Percentiles rank a stretch among this genome's conserved stretches.
Conservation (phyloP, 2,329 filamentous ascomycete species). For the Aureobasidium sp. region DNA sequence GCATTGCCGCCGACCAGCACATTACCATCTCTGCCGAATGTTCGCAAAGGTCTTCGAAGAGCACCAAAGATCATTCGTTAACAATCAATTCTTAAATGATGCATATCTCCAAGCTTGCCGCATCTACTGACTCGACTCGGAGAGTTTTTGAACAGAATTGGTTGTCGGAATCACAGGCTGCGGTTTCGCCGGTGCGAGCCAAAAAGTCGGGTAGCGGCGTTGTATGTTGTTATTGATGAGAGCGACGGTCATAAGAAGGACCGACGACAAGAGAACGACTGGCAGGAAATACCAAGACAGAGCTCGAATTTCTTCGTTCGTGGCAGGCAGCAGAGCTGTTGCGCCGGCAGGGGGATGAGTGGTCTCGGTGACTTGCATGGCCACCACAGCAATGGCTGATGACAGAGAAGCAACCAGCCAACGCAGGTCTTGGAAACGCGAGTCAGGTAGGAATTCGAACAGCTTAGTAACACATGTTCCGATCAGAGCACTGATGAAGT, state of each 20-base stretch:
- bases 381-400: neutral
- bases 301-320: neutral
- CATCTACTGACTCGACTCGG: neutral
- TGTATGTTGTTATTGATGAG: neutral
- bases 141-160: neutral
- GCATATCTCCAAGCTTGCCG: no score
- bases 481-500: neutral
- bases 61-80: no score
- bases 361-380: neutral
- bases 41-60: no score
- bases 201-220: neutral
- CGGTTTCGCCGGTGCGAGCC: neutral
- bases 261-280: neutral
- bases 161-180: neutral
- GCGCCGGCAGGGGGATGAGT: neutral
- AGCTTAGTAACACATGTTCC: neutral
- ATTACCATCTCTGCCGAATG: no score
- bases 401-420: neutral
- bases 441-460: neutral
- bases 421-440: neutral
- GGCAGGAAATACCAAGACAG: neutral
- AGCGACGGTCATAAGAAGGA: neutral
- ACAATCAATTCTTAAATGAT: no score
- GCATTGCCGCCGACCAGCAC: no score
- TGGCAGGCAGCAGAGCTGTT: neutral